A percentile compares a stretch with the other conserved stretches of the same genome.
These are phyloP conservation scores for Metarhizium guizhouense DNA, from an alignment of 2,329 filamentous ascomycete species.

Conservation along the genomic window DNA sequence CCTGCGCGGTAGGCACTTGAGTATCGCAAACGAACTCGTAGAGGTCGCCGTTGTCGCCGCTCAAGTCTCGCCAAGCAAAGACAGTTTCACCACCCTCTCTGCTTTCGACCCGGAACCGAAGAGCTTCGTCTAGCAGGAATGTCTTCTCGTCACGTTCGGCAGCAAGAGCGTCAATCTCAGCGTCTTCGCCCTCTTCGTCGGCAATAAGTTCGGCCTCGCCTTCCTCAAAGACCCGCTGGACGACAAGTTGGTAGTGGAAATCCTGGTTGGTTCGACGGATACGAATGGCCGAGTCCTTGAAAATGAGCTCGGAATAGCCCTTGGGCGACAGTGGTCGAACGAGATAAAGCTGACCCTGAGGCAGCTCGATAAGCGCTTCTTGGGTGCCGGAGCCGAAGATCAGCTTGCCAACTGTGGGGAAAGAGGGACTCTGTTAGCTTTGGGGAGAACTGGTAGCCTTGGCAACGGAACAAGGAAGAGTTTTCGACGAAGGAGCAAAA, in stretches of 20 bases:
- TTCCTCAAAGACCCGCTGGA: constrained; percentile 95
- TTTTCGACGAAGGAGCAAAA: background rate
- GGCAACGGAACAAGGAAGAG: background rate
- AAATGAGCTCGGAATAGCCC: constrained; percentile 97
- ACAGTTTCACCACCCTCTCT: constrained; percentile 75
- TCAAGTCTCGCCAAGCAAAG: constrained; percentile 89
- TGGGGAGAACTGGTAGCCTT: background rate
- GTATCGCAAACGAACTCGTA: constrained; percentile 95
- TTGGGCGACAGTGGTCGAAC: constrained; percentile 93
- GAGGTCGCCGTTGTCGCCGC: constrained; percentile 87
- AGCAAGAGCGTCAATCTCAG: constrained; percentile 61
- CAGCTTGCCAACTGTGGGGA: constrained; percentile 68
- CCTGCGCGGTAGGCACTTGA: constrained; percentile 58
- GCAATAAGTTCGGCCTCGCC: constrained; percentile 87
- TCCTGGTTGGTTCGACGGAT: constrained; percentile 91
- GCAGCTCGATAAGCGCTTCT: constrained; percentile 87
- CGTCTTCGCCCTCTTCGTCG: constrained; percentile 82
- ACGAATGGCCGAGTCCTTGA: constrained; percentile 88
- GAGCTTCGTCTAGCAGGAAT: constrained; percentile 85
- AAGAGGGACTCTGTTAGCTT: background rate
- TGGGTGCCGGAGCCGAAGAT: constrained; percentile 83
- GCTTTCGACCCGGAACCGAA: constrained; percentile 79
- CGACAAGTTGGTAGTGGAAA: constrained; percentile 93
- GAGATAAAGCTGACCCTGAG: constrained; percentile 93
- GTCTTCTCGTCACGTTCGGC: constrained; percentile 93